Percentiles rank a stretch among this genome's conserved stretches.
Conservation (phyloP, 441 rosid species). For the Euphorbia schlechtendalii region DNA sequence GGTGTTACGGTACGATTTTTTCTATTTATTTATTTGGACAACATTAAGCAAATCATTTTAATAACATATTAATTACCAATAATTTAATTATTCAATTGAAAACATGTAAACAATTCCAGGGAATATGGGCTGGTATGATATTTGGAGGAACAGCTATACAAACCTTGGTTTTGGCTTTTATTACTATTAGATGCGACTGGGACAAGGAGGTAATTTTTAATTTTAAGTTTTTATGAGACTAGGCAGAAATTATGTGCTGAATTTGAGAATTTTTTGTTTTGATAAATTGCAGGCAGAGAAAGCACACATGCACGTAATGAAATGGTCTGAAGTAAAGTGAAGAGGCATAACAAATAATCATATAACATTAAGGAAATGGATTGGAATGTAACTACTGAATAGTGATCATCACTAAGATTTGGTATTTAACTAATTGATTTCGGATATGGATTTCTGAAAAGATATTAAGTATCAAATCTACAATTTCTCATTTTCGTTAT, state of each 20-base stretch:
- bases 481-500: no score
- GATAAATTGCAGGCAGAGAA: slow-evolving; percentile 49
- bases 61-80: not conserved
- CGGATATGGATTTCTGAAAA: no score
- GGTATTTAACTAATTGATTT: no score
- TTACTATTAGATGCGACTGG: slow-evolving; percentile 74
- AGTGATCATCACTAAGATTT: not conserved
- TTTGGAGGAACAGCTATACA: slow-evolving; percentile 83
- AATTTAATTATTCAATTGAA: no score
- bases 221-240: not conserved
- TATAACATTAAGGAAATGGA: not conserved
- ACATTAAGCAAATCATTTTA: no score
- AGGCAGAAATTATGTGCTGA: not conserved
- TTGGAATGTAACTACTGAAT: not conserved
- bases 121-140: slow-evolving; percentile 97
- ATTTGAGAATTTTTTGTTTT: not conserved
- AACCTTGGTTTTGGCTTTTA: slow-evolving; percentile 46
- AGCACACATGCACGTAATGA: slow-evolving; percentile 44
- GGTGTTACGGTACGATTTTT: slow-evolving; percentile 62
- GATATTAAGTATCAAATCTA: no score
- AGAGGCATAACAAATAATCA: not conserved
- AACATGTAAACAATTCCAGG: slow-evolving; percentile 27
- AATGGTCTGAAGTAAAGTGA: slow-evolving; percentile 45
- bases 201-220: slow-evolving; percentile 51
- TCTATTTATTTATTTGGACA: no score